Evolutionary conservation across 805 yeast species (phyloP).

Genomic region (Ogataea angusta): DNA sequence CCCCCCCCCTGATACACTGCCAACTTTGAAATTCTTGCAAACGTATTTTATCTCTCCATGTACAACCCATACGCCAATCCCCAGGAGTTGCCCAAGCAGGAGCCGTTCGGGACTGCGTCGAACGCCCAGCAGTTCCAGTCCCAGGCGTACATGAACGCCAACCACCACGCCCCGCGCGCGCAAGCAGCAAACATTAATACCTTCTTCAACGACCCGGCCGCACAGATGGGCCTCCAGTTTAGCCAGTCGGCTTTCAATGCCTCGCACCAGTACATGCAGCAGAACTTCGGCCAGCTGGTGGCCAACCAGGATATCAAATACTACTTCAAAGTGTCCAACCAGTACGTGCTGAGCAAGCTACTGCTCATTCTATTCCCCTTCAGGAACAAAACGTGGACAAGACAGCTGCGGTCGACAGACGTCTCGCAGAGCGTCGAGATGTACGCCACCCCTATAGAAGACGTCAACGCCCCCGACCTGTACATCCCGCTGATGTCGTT

Average conservation of each 20-base stretch:
- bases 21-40: slow-evolving; percentile 3
- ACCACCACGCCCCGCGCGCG: slow-evolving; percentile 10
- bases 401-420: slow-evolving; percentile 41
- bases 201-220: slow-evolving; percentile 72
- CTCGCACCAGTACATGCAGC: slow-evolving; percentile 75
- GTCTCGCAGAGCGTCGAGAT: slow-evolving; percentile 34
- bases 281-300: slow-evolving; percentile 56
- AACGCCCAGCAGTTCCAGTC: slow-evolving; percentile 23
- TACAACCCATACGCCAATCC: slow-evolving; percentile 47
- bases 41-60: slow-evolving; percentile 18
- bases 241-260: slow-evolving; percentile 83
- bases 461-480: slow-evolving; percentile 92
- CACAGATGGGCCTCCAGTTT: slow-evolving; percentile 82
- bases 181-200: slow-evolving; percentile 28
- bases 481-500: slow-evolving; percentile 94
- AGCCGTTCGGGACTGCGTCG: slow-evolving; percentile 18
- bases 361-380: slow-evolving; percentile 80
- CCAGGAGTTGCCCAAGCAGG: slow-evolving; percentile 12
- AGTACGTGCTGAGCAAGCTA: slow-evolving; percentile 76
- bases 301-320: slow-evolving; percentile 62
- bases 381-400: slow-evolving; percentile 77
- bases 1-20: slow-evolving; percentile 2
- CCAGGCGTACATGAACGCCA: slow-evolving; percentile 14
- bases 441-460: slow-evolving; percentile 78
- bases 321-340: slow-evolving; percentile 89